Evolutionary conservation across 331 rosid species (phyloP).

Genomic region (Rosa hybrid): DNA sequence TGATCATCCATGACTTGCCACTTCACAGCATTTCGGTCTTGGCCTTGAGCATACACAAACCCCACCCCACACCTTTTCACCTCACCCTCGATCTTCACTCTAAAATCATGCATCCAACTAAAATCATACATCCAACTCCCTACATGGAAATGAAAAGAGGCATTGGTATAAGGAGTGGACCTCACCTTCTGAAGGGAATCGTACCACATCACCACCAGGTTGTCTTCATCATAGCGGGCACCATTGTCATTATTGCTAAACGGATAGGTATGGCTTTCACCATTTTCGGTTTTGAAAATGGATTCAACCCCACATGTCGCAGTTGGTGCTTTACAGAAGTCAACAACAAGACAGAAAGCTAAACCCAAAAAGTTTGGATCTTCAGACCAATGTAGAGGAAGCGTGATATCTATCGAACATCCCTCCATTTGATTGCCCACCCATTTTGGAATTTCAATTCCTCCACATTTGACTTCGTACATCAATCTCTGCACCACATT

Average conservation of each 20-base stretch:
- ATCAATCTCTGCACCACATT: not conserved
- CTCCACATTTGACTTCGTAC: not conserved
- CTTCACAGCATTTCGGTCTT: too few species aligned
- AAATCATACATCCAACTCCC: too few species aligned
- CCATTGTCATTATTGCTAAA: too few species aligned
- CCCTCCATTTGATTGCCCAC: not conserved
- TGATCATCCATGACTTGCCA: not conserved
- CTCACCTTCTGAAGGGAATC: not conserved
- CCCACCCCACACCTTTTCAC: not conserved
- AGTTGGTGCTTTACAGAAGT: not conserved
- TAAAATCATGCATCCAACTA: too few species aligned
- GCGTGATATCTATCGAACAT: not conserved
- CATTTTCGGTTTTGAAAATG: not conserved
- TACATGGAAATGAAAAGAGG: not conserved
- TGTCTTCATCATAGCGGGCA: too few species aligned
- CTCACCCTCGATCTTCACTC: too few species aligned
- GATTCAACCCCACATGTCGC: too few species aligned
- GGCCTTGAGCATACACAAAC: not conserved
- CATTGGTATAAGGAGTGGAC: not conserved
- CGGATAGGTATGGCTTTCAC: not conserved
- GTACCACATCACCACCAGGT: not conserved
- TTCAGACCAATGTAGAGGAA: not conserved
- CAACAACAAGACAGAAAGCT: not conserved
- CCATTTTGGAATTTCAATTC: not conserved
- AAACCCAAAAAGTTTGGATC: not conserved